phyloP scores from a whole-genome alignment of 1,284 basidiomycete genomes.

The Cryptococcus sp. region DNA sequence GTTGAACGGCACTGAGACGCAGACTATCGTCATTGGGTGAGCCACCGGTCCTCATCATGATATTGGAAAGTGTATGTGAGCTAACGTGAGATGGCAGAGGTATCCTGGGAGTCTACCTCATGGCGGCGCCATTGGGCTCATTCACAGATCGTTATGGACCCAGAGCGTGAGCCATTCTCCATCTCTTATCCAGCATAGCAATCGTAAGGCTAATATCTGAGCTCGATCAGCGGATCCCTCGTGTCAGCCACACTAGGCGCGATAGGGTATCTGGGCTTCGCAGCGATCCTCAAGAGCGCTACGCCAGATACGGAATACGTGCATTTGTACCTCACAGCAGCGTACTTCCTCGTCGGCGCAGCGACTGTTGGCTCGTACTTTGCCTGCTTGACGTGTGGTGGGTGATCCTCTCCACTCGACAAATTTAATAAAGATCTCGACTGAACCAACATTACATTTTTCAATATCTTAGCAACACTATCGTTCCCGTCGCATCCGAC shows the following conservation, averaged over 20 bases:
- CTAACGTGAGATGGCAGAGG: slow-evolving; percentile 32
- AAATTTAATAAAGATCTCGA: background rate
- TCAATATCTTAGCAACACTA: slow-evolving; percentile 41
- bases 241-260: slow-evolving; percentile 42
- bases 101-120: slow-evolving; percentile 53
- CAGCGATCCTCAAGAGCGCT: slow-evolving; percentile 29
- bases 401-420: slow-evolving; percentile 8
- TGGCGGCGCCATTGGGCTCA: slow-evolving; percentile 51
- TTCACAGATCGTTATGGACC: slow-evolving; percentile 51
- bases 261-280: slow-evolving; percentile 48
- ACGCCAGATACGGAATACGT: slow-evolving; percentile 33
- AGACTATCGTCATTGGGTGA: slow-evolving; percentile 53
- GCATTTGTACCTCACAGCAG: slow-evolving; percentile 43
- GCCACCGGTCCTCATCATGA: slow-evolving; percentile 7
- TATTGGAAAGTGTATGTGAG: background rate
- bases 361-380: slow-evolving; percentile 53
- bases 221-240: slow-evolving; percentile 40
- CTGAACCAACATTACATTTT: too few relatives aligned
- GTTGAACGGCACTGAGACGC: slow-evolving; percentile 42
- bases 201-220: slow-evolving; percentile 6
- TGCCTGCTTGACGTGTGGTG: slow-evolving; percentile 48
- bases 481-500: slow-evolving; percentile 52
- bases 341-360: slow-evolving; percentile 50
- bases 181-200: background rate
- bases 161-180: slow-evolving; percentile 33